phyloP scores from a whole-genome alignment of 345 rosid species.

The Linum usitatissimum region DNA sequence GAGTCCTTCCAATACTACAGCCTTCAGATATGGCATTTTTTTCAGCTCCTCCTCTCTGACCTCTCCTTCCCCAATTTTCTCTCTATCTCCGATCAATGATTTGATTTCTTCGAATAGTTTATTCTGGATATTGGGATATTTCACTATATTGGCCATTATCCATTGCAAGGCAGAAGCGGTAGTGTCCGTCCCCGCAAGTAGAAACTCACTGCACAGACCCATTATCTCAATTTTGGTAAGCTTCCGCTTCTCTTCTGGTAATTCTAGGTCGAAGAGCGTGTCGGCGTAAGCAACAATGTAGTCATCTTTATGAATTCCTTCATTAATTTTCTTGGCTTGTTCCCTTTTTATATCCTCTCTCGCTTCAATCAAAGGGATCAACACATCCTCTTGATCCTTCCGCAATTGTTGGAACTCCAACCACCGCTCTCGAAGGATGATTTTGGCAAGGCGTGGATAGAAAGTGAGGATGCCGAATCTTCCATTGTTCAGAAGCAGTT shows the following conservation, averaged over 20 bases:
- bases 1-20: slow-evolving; percentile 3
- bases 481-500: not conserved
- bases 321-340: not conserved
- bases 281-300: not conserved
- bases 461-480: slow-evolving; percentile 6
- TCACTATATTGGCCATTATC: slow-evolving; percentile 3
- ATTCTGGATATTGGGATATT: not conserved
- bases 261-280: slow-evolving; percentile 1
- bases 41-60: not conserved
- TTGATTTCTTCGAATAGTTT: not conserved
- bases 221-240: not conserved
- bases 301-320: not conserved
- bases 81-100: not conserved
- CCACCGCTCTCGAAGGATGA: slow-evolving; percentile 9
- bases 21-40: slow-evolving; percentile 1
- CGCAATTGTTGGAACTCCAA: slow-evolving; percentile 1
- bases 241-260: slow-evolving; percentile 2
- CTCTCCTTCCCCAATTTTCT: not conserved
- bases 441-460: slow-evolving; percentile 8
- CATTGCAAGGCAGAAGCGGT: not conserved
- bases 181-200: not conserved
- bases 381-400: not conserved
- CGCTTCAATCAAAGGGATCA: slow-evolving; percentile 13
- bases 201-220: not conserved
- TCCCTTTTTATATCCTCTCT: slow-evolving; percentile 2